phyloP scores from a whole-genome alignment of 768 basidiomycete genomes.

The Lactifluus piperatus region DNA sequence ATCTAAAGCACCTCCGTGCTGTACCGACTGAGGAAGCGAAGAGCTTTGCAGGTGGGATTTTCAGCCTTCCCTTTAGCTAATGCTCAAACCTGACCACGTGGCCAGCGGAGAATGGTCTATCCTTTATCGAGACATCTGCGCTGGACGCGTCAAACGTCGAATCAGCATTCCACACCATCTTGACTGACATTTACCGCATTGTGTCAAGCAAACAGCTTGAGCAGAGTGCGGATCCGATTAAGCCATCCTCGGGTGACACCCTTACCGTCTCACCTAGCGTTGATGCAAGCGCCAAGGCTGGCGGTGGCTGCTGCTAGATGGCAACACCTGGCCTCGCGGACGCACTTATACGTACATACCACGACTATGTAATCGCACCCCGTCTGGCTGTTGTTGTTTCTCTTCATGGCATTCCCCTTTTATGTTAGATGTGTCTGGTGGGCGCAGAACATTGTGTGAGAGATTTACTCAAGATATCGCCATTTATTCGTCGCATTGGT shows the following conservation, averaged over 20 bases:
- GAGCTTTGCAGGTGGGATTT: constrained; percentile 66
- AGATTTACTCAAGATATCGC: not conserved
- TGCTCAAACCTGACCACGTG: not conserved
- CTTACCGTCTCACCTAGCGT: constrained; percentile 78
- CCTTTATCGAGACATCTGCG: constrained; percentile 98
- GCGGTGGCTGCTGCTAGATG: constrained; percentile 55
- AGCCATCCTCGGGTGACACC: constrained; percentile 72
- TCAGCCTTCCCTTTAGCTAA: not conserved
- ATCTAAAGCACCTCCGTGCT: constrained; percentile 94
- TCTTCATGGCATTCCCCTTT: not conserved
- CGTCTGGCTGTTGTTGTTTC: constrained; percentile 7
- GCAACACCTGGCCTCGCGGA: not conserved
- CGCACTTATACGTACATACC: constrained; percentile 15
- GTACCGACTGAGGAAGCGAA: constrained; percentile 98
- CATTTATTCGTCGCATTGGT: too few relatives aligned
- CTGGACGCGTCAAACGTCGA: constrained; percentile 99
- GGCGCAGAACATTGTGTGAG: not conserved
- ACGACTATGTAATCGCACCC: constrained; percentile 14
- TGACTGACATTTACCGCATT: constrained; percentile 95
- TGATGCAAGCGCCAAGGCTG: constrained; percentile 47
- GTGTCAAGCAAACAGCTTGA: constrained; percentile 95
- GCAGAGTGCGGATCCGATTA: constrained; percentile 66
- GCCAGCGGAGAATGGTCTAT: constrained; percentile 75
- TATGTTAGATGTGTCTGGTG: constrained; percentile 2
- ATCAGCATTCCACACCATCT: constrained; percentile 92